These are phyloP conservation scores for Pulveroboletus frians DNA, from an alignment of 768 basidiomycete species.

Conservation along the genomic window DNA sequence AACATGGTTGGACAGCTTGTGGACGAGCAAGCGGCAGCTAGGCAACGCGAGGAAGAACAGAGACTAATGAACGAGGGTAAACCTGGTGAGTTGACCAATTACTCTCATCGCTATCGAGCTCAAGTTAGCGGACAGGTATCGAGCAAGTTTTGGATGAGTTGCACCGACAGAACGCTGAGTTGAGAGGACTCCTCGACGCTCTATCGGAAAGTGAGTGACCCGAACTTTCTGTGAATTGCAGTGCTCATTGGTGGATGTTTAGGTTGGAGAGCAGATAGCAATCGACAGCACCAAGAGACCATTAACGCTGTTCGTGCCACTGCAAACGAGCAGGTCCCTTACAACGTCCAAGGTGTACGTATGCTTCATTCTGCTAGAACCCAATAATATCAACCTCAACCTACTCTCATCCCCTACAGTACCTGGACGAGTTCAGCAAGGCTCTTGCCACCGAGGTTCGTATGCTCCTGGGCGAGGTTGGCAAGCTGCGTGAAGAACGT, in stretches of 20 bases:
- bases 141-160: constrained; percentile 59
- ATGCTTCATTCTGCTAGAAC: background rate
- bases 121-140: constrained; percentile 38
- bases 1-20: constrained; percentile 58
- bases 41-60: constrained; percentile 47
- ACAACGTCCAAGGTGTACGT: constrained; percentile 78
- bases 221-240: background rate
- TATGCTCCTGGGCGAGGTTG: constrained; percentile 78
- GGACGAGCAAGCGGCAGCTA: constrained; percentile 50
- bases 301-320: constrained; percentile 64
- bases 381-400: background rate
- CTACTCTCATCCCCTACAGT: constrained; percentile 37
- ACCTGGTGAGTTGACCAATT: constrained; percentile 44
- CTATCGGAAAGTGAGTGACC: constrained; percentile 53
- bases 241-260: constrained; percentile 11
- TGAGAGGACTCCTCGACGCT: constrained; percentile 48
- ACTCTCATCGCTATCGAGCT: background rate
- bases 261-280: constrained; percentile 69
- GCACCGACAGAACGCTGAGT: constrained; percentile 52
- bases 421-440: constrained; percentile 84
- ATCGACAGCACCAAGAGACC: constrained; percentile 61
- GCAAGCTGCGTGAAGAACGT: constrained; percentile 74
- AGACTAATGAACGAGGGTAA: constrained; percentile 47
- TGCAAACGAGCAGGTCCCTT: constrained; percentile 71
- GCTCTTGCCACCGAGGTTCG: constrained; percentile 79